Conservation (phyloP, 139 green algal species). For the Pedinophyceae sp. region DNA sequence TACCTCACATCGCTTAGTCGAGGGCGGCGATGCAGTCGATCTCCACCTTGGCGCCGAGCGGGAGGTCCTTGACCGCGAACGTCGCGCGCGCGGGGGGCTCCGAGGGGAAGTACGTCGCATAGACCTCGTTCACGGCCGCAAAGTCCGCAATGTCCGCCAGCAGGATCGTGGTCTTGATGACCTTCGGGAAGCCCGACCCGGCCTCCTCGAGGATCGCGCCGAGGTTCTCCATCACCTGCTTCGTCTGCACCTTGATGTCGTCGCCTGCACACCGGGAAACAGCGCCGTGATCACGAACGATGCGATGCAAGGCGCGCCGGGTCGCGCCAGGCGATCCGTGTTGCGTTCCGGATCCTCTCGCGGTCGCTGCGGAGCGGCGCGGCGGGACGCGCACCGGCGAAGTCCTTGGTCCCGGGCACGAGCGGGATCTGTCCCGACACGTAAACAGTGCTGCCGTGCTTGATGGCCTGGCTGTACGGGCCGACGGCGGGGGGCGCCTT, state of each 20-base stretch:
- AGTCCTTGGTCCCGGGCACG: slow-evolving; percentile 30
- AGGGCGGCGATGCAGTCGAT: slow-evolving; percentile 47
- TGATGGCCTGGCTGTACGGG: slow-evolving; percentile 80
- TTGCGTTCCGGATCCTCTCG: no score
- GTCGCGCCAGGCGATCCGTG: no score
- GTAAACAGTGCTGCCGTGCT: slow-evolving; percentile 67
- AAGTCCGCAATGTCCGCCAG: slow-evolving; percentile 68
- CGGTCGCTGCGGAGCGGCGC: no score
- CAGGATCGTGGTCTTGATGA: slow-evolving; percentile 96
- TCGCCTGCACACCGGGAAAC: no score
- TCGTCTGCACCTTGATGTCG: neutral
- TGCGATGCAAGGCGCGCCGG: no score
- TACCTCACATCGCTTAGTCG: no score
- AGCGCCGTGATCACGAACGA: no score
- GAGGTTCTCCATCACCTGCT: slow-evolving; percentile 78
- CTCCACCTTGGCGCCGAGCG: slow-evolving; percentile 61
- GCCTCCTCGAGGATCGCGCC: slow-evolving; percentile 71
- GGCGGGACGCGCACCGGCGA: neutral
- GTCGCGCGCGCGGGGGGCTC: slow-evolving; percentile 65
- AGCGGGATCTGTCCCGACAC: slow-evolving; percentile 75
- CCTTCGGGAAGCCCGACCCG: slow-evolving; percentile 56
- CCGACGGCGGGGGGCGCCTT: slow-evolving; percentile 79
- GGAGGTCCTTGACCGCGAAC: slow-evolving; percentile 79
- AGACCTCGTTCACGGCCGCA: slow-evolving; percentile 16
- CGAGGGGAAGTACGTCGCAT: slow-evolving; percentile 59